These are phyloP conservation scores for Nicotiana knightiana DNA, from an alignment of 257 asterid species.

Conservation along the genomic window DNA sequence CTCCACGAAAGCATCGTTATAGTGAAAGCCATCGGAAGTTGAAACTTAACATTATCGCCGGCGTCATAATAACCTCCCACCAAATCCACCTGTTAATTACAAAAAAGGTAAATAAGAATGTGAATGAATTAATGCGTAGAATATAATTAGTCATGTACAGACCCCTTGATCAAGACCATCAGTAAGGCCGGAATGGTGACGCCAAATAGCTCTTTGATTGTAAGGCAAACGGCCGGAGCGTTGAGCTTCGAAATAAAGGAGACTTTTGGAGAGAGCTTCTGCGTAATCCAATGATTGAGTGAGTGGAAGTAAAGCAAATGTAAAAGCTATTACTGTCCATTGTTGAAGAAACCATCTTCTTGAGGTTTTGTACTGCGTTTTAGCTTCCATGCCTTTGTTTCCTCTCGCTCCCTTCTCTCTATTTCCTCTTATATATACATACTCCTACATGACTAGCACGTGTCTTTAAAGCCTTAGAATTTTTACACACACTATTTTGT, in stretches of 20 bases:
- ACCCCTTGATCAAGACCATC: slow-evolving; percentile 97
- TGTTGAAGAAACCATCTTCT: neutral
- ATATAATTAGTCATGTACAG: neutral
- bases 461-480: neutral
- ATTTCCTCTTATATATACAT: neutral
- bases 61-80: slow-evolving; percentile 97
- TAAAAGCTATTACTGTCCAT: slow-evolving; percentile 17
- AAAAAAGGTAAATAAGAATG: neutral
- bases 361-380: slow-evolving; percentile 15
- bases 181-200: slow-evolving; percentile 88
- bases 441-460: neutral
- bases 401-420: neutral
- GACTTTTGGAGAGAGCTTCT: slow-evolving; percentile 79
- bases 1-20: slow-evolving; percentile 79
- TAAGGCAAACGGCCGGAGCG: slow-evolving; percentile 92
- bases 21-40: slow-evolving; percentile 88
- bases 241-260: slow-evolving; percentile 87
- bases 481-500: neutral
- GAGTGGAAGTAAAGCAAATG: slow-evolving; percentile 21
- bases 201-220: slow-evolving; percentile 75
- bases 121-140: neutral
- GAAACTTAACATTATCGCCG: slow-evolving; percentile 83
- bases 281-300: slow-evolving; percentile 39
- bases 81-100: slow-evolving; percentile 56
- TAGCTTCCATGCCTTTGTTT: slow-evolving; percentile 27